These are phyloP conservation scores for Aspergillus sp. DNA, from an alignment of 2,329 filamentous ascomycete genomes.

Conservation along the genomic window DNA sequence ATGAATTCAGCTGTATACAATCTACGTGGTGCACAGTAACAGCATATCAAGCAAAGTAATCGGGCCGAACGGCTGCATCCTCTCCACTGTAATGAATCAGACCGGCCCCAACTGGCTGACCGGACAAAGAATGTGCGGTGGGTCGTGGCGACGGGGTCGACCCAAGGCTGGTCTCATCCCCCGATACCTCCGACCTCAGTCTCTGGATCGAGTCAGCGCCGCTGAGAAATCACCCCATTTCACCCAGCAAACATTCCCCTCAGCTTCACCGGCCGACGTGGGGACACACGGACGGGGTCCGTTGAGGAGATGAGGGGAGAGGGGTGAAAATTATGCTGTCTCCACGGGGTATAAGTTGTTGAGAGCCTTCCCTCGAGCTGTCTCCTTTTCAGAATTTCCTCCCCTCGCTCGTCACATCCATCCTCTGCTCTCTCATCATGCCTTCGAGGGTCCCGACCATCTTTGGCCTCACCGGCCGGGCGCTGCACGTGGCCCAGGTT, in stretches of 20 bases:
- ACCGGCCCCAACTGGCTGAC: not conserved
- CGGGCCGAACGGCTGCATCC: not conserved
- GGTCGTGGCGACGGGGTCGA: not conserved
- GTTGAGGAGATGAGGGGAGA: not conserved
- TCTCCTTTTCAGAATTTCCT: not conserved
- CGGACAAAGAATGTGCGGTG: not conserved
- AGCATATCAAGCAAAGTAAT: not conserved
- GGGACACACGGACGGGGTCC: conserved; percentile 4
- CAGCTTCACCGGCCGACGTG: conserved; percentile 11
- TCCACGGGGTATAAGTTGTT: conserved; percentile 8
- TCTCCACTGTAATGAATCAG: not conserved
- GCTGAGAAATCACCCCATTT: conserved; percentile 8
- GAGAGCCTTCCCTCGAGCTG: not conserved
- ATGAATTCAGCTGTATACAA: not conserved
- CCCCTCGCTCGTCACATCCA: not conserved
- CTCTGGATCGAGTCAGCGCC: not conserved
- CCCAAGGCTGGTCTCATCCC: not conserved
- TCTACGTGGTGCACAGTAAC: not conserved
- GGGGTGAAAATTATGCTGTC: not conserved
- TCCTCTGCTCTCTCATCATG: not conserved
- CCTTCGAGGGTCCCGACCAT: conserved; percentile 9
- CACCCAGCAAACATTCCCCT: not conserved
- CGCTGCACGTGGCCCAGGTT: conserved; percentile 28
- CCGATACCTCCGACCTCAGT: not conserved
- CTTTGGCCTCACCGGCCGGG: conserved; percentile 15